Evolutionary conservation across 257 asterid genomes (phyloP), one percentile per base, ranked within the genome.

Genomic region (Capsicum rhomboideum): DNA sequence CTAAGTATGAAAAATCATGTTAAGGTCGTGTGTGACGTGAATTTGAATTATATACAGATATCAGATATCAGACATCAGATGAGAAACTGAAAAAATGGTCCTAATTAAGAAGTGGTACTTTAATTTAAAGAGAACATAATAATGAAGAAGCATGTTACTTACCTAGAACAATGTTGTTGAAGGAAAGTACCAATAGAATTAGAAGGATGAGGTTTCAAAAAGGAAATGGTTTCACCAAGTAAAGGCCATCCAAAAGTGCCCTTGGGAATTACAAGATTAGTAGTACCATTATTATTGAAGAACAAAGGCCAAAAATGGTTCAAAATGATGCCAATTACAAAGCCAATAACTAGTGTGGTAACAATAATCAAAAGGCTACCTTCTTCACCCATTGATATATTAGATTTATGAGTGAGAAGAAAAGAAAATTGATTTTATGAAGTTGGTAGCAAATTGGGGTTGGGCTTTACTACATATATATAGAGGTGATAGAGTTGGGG

Each of bases 241-340:
- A 93, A 71, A 18, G 96, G 97, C 93, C 93, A 93, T 4, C 97
- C 97, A 67, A 93, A 93, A 50, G 89, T 86, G 12, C 97, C 97
- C 82, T 82, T 86, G 1, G 96, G 97, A 52, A 68, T 37, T 18
- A 37, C 78, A 68, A 37, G 78, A 68, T 4, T 21, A 67, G 29
- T 68, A 37, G 17, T 37, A 68, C 78, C 52, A 68, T 68, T 18
- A 68, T 68, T 68, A 16, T 31, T 87, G 75, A 84, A 28, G 80
- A 91, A 86, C 91, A 92, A 88, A 56, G 97, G 97, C 85, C 88
- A 87, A 86, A 91, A 93, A 89, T 93, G 96, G 90, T 89, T 82
- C 82, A 91, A 85, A 34, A 87, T 85, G 44, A 86, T 12, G 54
- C 92, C 92, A 81, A 89, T 67, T 16, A 79, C 75, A 58, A 88